These are phyloP conservation scores for Rhynchosporium secalis DNA, from an alignment of 2,329 filamentous ascomycete genomes.

Conservation along the genomic window DNA sequence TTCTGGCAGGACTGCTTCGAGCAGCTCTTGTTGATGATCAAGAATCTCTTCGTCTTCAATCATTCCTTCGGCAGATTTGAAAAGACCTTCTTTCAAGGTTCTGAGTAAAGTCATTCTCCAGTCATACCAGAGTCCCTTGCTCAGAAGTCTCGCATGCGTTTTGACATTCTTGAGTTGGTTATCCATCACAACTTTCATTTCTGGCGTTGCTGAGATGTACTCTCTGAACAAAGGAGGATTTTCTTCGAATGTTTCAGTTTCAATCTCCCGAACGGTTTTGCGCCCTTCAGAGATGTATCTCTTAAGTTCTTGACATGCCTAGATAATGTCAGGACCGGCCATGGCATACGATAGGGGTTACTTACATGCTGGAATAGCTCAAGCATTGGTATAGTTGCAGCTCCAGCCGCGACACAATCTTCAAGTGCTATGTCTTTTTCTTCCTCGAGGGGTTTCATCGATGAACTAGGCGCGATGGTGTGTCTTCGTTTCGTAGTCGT, in stretches of 20 bases:
- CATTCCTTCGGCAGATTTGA: conserved; percentile 76
- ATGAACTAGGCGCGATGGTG: conserved; percentile 64
- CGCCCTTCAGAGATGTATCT: conserved; percentile 94
- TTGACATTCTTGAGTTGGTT: conserved; percentile 98
- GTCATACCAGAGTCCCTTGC: conserved; percentile 97
- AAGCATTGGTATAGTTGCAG: conserved; percentile 88
- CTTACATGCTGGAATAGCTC: conserved; percentile 88
- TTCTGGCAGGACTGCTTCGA: conserved; percentile 67
- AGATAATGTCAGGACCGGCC: conserved; percentile 29
- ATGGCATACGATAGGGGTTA: conserved; percentile 17
- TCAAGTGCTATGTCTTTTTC: conserved; percentile 58
- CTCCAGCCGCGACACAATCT: conserved; percentile 80
- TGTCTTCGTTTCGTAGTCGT: conserved; percentile 93
- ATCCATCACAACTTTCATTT: conserved; percentile 86
- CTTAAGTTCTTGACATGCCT: conserved; percentile 90
- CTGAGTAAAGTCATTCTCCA: conserved; percentile 90
- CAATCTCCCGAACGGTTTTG: conserved; percentile 85
- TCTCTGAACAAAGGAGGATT: conserved; percentile 91
- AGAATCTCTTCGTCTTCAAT: conserved; percentile 68
- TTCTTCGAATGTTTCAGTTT: conserved; percentile 82
- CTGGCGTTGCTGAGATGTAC: conserved; percentile 81
- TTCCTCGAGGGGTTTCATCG: conserved; percentile 38
- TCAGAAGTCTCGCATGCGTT: conserved; percentile 82
- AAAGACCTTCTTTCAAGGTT: conserved; percentile 79
- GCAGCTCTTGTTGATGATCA: conserved; percentile 64